Percentiles rank a stretch among this genome's conserved stretches.
Evolutionary conservation across 495 filamentous ascomycete genomes (phyloP).

Genomic region (Neurospora discreta): DNA sequence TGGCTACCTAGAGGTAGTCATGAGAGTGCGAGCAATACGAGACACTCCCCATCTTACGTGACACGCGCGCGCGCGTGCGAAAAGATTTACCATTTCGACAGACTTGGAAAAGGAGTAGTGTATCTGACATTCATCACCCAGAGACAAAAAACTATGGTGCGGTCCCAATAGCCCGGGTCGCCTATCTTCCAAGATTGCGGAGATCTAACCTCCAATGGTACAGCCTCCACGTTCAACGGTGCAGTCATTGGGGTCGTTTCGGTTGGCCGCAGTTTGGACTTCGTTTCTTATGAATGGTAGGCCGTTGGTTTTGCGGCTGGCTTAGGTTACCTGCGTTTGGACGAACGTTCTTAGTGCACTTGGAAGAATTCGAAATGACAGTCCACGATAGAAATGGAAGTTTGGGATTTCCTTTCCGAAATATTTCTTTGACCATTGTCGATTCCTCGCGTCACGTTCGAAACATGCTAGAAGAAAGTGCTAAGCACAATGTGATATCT

Average conservation of each 20-base stretch:
- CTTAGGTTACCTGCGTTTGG: neutral
- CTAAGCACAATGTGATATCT: neutral
- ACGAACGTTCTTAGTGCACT: neutral
- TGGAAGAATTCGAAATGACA: neutral
- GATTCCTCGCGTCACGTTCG: neutral
- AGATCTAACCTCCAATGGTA: neutral
- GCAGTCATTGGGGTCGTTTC: neutral
- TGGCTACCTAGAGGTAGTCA: neutral
- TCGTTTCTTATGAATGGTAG: neutral
- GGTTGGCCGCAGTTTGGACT: neutral
- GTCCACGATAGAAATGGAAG: neutral
- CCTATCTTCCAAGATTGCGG: neutral
- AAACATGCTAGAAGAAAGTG: neutral
- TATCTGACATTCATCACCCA: neutral
- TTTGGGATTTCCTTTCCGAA: neutral
- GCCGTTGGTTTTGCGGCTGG: neutral
- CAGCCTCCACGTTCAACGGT: neutral
- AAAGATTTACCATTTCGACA: neutral
- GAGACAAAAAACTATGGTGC: neutral
- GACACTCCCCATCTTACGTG: neutral
- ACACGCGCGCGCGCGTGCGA: neutral
- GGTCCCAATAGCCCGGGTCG: neutral
- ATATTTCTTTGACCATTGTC: neutral
- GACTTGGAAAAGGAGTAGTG: neutral
- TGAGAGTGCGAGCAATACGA: neutral